Base-by-base conservation (phyloP, 1,284 basidiomycete species). In the Pseudozyma sp. region DNA sequence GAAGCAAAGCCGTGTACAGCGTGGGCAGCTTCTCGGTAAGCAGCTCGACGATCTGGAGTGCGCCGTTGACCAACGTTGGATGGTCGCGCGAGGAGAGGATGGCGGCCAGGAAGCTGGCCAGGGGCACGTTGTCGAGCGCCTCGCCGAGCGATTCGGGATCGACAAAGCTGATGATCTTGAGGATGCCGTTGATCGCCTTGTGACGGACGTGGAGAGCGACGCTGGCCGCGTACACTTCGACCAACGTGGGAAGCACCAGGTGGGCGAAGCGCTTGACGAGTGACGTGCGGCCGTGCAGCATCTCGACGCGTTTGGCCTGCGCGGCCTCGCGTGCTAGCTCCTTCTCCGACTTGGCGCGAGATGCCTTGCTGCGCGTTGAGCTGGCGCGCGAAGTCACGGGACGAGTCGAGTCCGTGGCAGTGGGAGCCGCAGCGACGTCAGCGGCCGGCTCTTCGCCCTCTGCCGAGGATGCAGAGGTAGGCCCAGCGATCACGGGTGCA, bases 21-120 rank as follows among this genome's bases (percentile, higher is more conserved):
- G 66, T 62, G 37, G 81, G 80, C 19, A 82, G 68, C 62, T 78
- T 78, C 14, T 66, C 54, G 31, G 75, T 67, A 10, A 84, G 77
- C 34, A 84, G 57, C 62, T 84, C 82, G n/a, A 84, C 81, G 17
- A 81, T 79, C 57, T 84, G 82, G n/a, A 84, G 69, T 5, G 81
- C 79, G 6, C 71, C 63, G 35, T 72, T 69, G 40, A 80, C 76
- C 4, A 80, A 60, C 1, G 56, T 55, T 3, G 75, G 65, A 24
- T 78, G 66, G 31, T 83, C 81, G 42, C 72, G 68, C 30, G 79
- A 71, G 1, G 81, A 80, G 16, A 84, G 74, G 16, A 84, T 75
- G 48, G 77, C 72, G 4, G 78, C 78, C 31, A 80, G 49, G 57
- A 84, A 84, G 60, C 80, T 79, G 29, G 82, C 79, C 13, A 84